Evolutionary conservation across 306 rosid genomes (phyloP), one percentile per base, ranked within the genome.

Genomic region (Quercus rubra): DNA sequence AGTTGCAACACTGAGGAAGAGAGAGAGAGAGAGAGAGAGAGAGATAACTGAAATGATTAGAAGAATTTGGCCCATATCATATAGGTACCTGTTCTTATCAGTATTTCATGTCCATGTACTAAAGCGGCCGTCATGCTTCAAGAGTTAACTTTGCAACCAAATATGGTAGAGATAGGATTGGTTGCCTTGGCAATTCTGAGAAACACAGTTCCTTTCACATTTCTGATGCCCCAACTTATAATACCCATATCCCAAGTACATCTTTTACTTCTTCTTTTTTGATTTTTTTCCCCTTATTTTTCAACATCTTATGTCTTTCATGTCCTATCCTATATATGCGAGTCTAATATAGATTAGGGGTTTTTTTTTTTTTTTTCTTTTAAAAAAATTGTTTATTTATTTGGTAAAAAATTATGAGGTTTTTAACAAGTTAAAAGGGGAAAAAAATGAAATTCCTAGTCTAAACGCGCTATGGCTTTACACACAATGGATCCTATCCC

Each of bases 171-270:
- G 52, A 68, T 68, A 41, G 72, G 52, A 46, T 68, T 68, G 72
- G 72, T 68, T 68, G 72, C 52, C 3, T 23, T 19, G 72, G 23
- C 72, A 68, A 68, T 68, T 68, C 72, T 68, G 72, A 68, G 72
- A 68, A 68, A 33, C 52, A n/a, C 52, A 35, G 72, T 10, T 68
- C 52, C 52, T 68, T 68, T 68, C 54, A 23, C 27, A 35, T 68
- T 68, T 68, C 72, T 68, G 72, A 68, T 68, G 23, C 52, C 25
- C 52, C 72, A 68, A 35, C 72, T 35, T 31, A n/a, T 68, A 11
- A 35, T 68, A 5, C 8, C 11, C 72, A 4, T 23, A 67, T 35
- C 52, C 30, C 7, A 67, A 5, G 12, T 68, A 19, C 2, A 33
- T 30, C 6, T 67, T 0, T 18, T 5, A 6, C 9, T 33, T 9